Conservation (phyloP, 2,329 filamentous ascomycete species). For the Cercospora sp. region DNA sequence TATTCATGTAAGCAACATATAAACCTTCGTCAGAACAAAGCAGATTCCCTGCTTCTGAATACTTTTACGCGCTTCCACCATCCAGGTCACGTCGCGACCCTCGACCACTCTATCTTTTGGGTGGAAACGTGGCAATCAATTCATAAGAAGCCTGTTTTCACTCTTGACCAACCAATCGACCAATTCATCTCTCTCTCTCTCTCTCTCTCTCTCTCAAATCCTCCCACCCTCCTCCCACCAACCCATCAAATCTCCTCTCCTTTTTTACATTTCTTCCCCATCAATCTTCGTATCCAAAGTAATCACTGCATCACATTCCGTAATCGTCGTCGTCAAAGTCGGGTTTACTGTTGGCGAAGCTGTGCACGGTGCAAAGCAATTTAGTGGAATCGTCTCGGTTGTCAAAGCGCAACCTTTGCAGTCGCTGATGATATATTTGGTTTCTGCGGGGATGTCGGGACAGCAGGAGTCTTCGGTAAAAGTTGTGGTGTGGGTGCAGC, state of each 20-base stretch:
- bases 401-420: conserved; percentile 10
- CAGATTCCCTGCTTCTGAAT: no score
- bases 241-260: not conserved
- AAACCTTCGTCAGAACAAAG: no score
- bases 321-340: conserved; percentile 9
- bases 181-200: no score
- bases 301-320: conserved; percentile 9
- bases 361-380: conserved; percentile 17
- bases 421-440: conserved; percentile 5
- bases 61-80: no score
- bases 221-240: not conserved
- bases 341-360: conserved; percentile 4
- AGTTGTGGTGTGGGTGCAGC: conserved; percentile 15
- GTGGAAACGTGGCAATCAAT: no score
- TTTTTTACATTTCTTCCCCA: not conserved
- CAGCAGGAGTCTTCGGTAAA: conserved; percentile 11
- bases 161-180: no score
- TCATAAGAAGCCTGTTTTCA: no score
- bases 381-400: conserved; percentile 6
- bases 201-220: no score
- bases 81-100: no score
- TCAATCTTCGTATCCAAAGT: not conserved
- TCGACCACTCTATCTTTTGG: not conserved
- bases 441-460: conserved; percentile 10
- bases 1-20: not conserved